phyloP scores from a whole-genome alignment of 2,329 filamentous ascomycete species.

The Pseudomassariella vexata region DNA sequence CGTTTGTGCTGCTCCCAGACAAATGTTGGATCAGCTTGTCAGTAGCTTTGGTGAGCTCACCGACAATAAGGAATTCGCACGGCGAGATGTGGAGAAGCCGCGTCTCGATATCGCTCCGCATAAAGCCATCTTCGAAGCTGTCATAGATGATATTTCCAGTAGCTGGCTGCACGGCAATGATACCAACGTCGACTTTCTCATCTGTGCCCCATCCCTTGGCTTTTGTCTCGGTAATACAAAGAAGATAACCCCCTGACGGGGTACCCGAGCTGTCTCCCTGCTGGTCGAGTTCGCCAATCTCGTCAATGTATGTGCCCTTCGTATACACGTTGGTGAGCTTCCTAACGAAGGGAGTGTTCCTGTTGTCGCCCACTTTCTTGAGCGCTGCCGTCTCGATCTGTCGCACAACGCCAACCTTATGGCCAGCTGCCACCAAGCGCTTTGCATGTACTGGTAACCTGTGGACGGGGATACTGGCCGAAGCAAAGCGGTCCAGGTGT shows the following conservation, averaged over 20 bases:
- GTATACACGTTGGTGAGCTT: slow-evolving; percentile 97
- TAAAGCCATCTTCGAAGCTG: slow-evolving; percentile 93
- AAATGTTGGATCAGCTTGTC: slow-evolving; percentile 90
- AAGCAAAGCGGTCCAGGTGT: slow-evolving; percentile 86
- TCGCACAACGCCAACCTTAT: slow-evolving; percentile 93
- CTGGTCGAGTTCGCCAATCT: slow-evolving; percentile 72
- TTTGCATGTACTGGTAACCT: slow-evolving; percentile 91
- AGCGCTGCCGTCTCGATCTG: slow-evolving; percentile 93
- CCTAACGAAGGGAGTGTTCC: slow-evolving; percentile 84
- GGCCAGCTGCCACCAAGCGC: slow-evolving; percentile 81
- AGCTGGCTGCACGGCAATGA: slow-evolving; percentile 89
- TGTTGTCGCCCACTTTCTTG: slow-evolving; percentile 92
- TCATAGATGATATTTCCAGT: slow-evolving; percentile 97
- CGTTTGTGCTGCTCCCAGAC: slow-evolving; percentile 81
- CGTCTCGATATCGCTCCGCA: slow-evolving; percentile 94
- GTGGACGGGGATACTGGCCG: slow-evolving; percentile 91
- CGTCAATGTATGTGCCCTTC: slow-evolving; percentile 95
- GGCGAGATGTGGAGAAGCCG: slow-evolving; percentile 91
- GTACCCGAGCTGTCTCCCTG: slow-evolving; percentile 39
- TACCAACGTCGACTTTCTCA: slow-evolving; percentile 86
- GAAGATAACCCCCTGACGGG: slow-evolving; percentile 73
- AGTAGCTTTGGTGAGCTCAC: slow-evolving; percentile 81
- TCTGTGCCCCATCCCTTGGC: slow-evolving; percentile 77
- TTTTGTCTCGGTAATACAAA: slow-evolving; percentile 84
- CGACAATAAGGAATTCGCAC: slow-evolving; percentile 90